Percentiles rank a stretch among this genome's conserved stretches.
phyloP scores from a whole-genome alignment of 1,139 yeast genomes.

The Meyerozyma athensensis region DNA sequence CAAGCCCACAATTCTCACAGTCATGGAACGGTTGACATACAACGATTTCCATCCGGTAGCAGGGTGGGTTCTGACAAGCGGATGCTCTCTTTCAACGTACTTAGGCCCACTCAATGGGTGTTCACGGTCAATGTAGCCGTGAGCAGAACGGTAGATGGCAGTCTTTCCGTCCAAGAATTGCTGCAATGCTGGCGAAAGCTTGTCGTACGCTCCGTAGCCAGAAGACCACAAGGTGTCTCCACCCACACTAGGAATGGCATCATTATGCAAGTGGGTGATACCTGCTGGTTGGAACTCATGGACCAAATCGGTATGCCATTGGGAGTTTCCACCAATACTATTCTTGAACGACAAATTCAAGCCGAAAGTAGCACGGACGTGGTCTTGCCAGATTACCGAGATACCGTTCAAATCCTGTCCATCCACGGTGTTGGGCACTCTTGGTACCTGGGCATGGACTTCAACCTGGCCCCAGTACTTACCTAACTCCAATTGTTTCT shows the following conservation, averaged over 20 bases:
- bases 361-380: slow-evolving; percentile 19
- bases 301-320: slow-evolving; percentile 47
- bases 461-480: slow-evolving; percentile 44
- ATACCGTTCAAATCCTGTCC: slow-evolving; percentile 33
- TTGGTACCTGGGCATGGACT: slow-evolving; percentile 42
- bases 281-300: slow-evolving; percentile 48
- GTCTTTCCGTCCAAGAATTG: slow-evolving; percentile 45
- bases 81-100: slow-evolving; percentile 40
- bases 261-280: slow-evolving; percentile 43
- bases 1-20: slow-evolving; percentile 41
- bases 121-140: slow-evolving; percentile 34
- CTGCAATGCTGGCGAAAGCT: slow-evolving; percentile 45
- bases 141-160: slow-evolving; percentile 43
- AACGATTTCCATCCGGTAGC: slow-evolving; percentile 53
- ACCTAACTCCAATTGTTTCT: slow-evolving; percentile 41
- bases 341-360: slow-evolving; percentile 26
- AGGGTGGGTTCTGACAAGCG: slow-evolving; percentile 47
- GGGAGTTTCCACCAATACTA: slow-evolving; percentile 28
- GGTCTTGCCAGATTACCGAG: slow-evolving; percentile 52
- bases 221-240: slow-evolving; percentile 51
- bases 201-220: slow-evolving; percentile 49
- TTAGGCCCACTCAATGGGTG: slow-evolving; percentile 42
- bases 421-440: slow-evolving; percentile 26
- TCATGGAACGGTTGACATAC: slow-evolving; percentile 40
- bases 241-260: slow-evolving; percentile 41